Evolutionary conservation across 768 basidiomycete species (phyloP).

Genomic region (Rhodotorula taiwanensis): DNA sequence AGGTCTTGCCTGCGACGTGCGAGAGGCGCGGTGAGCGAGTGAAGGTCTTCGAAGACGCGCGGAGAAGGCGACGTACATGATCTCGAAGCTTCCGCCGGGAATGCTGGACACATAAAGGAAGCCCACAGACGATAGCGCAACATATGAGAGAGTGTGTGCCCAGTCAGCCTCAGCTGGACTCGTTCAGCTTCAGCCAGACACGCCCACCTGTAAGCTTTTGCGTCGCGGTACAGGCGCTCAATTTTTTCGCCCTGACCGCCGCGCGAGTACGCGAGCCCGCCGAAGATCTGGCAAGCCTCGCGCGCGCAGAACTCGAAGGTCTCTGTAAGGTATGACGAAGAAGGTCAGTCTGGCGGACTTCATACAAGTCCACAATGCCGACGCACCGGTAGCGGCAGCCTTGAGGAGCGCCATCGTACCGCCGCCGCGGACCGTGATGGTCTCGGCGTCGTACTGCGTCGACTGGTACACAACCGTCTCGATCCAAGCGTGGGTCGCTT

Average conservation of each 20-base stretch:
- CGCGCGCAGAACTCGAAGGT: constrained; percentile 31
- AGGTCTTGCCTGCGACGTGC: constrained; percentile 1
- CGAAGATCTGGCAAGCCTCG: constrained; percentile 33
- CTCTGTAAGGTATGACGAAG: not conserved
- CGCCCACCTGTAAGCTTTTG: constrained; percentile 10
- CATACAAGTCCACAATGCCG: not conserved
- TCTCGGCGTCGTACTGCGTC: constrained; percentile 20
- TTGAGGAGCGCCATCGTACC: constrained; percentile 35
- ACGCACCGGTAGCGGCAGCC: constrained; percentile 30
- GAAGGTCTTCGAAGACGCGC: no score
- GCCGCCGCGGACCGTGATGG: constrained; percentile 18
- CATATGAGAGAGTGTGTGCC: not conserved
- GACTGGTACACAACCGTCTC: constrained; percentile 35
- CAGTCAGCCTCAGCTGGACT: no score
- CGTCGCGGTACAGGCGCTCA: constrained; percentile 24
- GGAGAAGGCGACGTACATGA: not conserved
- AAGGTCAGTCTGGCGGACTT: not conserved
- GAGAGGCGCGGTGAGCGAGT: no score
- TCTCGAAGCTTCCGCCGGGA: constrained; percentile 25
- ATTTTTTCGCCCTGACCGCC: constrained; percentile 35
- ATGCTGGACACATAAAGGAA: not conserved
- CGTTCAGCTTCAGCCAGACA: no score
- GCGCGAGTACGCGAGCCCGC: constrained; percentile 22
- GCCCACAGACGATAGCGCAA: no score
- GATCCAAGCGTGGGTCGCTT: constrained; percentile 35